phyloP scores from a whole-genome alignment of 78 protist species.

The Speleostelium caveatum region DNA sequence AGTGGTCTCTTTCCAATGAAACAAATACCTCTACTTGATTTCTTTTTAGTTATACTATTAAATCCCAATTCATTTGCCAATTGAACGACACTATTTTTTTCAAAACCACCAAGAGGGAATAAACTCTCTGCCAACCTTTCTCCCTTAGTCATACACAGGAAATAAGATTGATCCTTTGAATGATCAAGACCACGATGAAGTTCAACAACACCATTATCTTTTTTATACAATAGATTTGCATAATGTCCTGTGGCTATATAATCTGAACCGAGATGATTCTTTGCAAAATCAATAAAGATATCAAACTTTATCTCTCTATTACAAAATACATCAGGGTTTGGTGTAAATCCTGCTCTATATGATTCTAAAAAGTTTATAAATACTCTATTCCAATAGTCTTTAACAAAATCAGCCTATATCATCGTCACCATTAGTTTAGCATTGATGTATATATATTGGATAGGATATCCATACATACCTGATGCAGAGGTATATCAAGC shows the following conservation, averaged over 20 bases:
- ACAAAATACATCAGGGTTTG: slow-evolving; percentile 92
- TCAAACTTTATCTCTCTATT: slow-evolving; percentile 90
- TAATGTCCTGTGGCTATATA: slow-evolving; percentile 85
- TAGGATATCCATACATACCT: slow-evolving; percentile 22
- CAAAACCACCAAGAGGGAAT: slow-evolving; percentile 85
- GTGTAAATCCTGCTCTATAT: slow-evolving; percentile 85
- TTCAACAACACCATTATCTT: background rate
- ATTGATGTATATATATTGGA: background rate
- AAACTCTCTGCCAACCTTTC: slow-evolving; percentile 18
- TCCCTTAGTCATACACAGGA: slow-evolving; percentile 71
- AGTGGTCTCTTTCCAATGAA: slow-evolving; percentile 87
- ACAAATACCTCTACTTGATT: slow-evolving; percentile 88
- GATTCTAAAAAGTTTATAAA: slow-evolving; percentile 82
- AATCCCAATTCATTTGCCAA: slow-evolving; percentile 56
- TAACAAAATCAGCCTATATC: slow-evolving; percentile 80
- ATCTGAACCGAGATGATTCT: slow-evolving; percentile 61
- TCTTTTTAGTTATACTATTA: slow-evolving; percentile 4
- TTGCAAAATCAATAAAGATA: slow-evolving; percentile 66
- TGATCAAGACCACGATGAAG: slow-evolving; percentile 37
- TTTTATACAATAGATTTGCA: slow-evolving; percentile 27
- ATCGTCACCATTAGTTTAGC: too few species aligned
- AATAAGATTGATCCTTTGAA: slow-evolving; percentile 89
- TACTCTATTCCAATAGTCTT: slow-evolving; percentile 92
- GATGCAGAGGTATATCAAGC: slow-evolving; percentile 78
- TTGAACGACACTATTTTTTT: slow-evolving; percentile 21